Evolutionary conservation across 208 protist species (phyloP), one percentile per base, ranked within the genome.

Genomic region (Trypanosoma rangeli): DNA sequence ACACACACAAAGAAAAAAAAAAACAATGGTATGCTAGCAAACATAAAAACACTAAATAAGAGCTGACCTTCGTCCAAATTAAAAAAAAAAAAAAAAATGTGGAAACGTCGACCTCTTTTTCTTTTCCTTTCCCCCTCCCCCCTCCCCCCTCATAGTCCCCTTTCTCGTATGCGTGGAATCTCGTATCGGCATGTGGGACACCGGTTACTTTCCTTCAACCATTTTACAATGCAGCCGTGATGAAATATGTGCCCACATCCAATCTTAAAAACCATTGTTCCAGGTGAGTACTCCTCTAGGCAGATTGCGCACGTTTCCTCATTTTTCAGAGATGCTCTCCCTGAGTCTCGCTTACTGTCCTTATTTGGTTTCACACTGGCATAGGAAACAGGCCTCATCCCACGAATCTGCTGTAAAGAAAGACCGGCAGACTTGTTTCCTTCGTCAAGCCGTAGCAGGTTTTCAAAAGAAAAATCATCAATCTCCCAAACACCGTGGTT

Each of bases 141-240:
- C 24, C 7, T 42, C 29, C 29, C 18, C 24, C 18, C 20, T 61
- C 33, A 44, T 54, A 26, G 18, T 44, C 39, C 15, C 39, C 0
- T 16, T 58, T 52, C 4, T 44, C 37, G 37, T 28, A 39, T 44
- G 20, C 42, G 53, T 67, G 74, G 52, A 15, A 73, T 49, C 56
- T 78, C 57, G 65, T 63, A 70, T 66, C 83, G 54, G 76, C 70
- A 90, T 31, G 61, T 85, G 39, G 68, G 80, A 54, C 73, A 88
- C 33, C 61, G 66, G 54, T 87, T 83, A n/a, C 64, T 80, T 15
- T 33, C 64, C 26, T 42, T 54, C 29, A 92, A 64, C 72, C 80
- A 87, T 18, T 67, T 75, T 53, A 83, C 57, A 48, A 82, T 76
- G 65, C 84, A 89, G 20, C 66, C 39, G 20, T 72, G 50, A 46